phyloP scores from a whole-genome alignment of 768 basidiomycete genomes.

The Lactarius hatsudake region DNA sequence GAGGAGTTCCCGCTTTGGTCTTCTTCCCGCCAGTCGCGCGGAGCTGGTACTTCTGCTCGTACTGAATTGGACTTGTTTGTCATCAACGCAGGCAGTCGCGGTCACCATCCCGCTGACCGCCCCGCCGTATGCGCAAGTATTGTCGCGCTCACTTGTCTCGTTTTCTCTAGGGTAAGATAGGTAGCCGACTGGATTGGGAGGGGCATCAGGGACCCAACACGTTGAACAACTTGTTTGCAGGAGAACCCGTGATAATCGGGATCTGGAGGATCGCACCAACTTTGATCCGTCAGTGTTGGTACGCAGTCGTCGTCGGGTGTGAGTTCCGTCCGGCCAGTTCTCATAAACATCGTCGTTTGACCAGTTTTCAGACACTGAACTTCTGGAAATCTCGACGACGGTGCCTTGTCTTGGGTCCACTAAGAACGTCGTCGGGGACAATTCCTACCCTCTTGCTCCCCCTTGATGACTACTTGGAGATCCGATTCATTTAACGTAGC shows the following conservation, averaged over 20 bases:
- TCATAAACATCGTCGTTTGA: not conserved
- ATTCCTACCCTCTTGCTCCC: slow-evolving; percentile 57
- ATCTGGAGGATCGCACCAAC: slow-evolving; percentile 58
- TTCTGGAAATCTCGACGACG: slow-evolving; percentile 46
- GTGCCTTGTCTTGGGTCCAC: slow-evolving; percentile 68
- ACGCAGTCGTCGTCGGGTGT: slow-evolving; percentile 2
- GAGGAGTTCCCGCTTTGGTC: not conserved
- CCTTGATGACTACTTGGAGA: slow-evolving; percentile 34
- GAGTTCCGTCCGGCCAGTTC: not conserved
- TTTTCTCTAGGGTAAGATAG: slow-evolving; percentile 71
- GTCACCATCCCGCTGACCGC: slow-evolving; percentile 16
- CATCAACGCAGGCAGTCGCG: slow-evolving; percentile 7
- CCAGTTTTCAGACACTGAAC: slow-evolving; percentile 47
- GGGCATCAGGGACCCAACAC: slow-evolving; percentile 50
- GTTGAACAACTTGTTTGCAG: slow-evolving; percentile 56
- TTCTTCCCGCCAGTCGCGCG: not conserved
- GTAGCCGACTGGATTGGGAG: slow-evolving; percentile 65
- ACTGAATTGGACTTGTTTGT: not conserved
- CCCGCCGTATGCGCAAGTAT: not conserved
- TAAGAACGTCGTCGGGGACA: slow-evolving; percentile 55
- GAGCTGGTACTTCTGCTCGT: slow-evolving; percentile 1
- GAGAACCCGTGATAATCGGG: slow-evolving; percentile 52
- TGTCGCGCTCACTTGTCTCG: slow-evolving; percentile 41
- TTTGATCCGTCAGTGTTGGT: slow-evolving; percentile 51
- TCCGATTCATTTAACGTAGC: not conserved